Base-by-base conservation (phyloP, 805 yeast genomes). In the Saturnispora galanensis region DNA sequence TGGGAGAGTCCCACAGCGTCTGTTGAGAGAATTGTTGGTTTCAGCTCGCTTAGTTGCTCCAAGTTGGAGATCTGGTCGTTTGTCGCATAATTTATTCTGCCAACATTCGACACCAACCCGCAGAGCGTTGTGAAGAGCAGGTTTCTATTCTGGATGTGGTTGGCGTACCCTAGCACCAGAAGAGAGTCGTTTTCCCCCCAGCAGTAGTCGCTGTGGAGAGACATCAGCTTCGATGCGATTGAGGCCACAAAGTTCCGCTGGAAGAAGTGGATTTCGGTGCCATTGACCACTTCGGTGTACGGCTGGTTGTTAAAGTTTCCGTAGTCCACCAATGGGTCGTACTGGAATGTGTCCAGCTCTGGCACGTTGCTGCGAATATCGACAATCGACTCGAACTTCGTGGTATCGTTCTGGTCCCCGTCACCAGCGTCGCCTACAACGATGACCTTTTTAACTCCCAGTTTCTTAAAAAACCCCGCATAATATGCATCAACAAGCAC, bases 81-180 rank as follows among this genome's bases (percentile, higher is more conserved):
- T 6, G 50, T 53, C 15, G 48, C 49, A 15, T 62, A 45, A 5
- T 64, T 44, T 1, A 59, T 52, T 15, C 60, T 44, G 2, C 52
- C 44, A 11, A 68, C 49, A 29, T 65, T 59, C 1, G 67, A 48
- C 6, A 74, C 51, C 13, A 75, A 57, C 1, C 69, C 67, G 16
- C 68, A 57, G 42, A 74, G 56, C 1, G 69, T 29, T 47, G 71
- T 72, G 29, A 63, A 55, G 10, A 74, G 42, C 6, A 60, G 50
- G 48, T 50, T 52, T 31, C 54, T 58, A 5, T 38, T 41, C 15
- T 42, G 37, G 12, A 34, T 26, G 10, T 31, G 15, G 31, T 49
- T 51, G 9, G 54, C 46, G 4, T 41, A 33, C 2, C 45, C 32
- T 52, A 52, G 41, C 10, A 63, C 45, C 12, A 61, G 36, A 13